Percentiles rank a stretch among this genome's conserved stretches.
These are phyloP conservation scores for Arabis hirsuta DNA, from an alignment of 345 rosid species.

Conservation along the genomic window DNA sequence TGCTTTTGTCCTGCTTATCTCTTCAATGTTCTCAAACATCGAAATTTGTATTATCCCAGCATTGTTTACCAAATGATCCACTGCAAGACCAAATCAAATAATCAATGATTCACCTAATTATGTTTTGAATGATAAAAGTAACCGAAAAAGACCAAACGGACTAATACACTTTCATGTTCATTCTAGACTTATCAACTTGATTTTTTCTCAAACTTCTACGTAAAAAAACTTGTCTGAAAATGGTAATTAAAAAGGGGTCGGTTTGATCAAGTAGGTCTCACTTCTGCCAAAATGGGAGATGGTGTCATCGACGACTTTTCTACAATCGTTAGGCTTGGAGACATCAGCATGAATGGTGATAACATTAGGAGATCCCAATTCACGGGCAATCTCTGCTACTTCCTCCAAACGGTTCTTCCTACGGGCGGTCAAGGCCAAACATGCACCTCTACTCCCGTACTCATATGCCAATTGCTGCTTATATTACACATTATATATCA, in stretches of 20 bases:
- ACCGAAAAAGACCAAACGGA: not conserved
- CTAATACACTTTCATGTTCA: too few species aligned
- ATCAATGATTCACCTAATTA: not conserved
- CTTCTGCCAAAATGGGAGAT: conserved; percentile 55
- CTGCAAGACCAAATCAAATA: conserved; percentile 37
- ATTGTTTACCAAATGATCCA: conserved; percentile 61
- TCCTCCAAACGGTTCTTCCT: conserved; percentile 50
- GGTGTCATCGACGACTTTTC: conserved; percentile 52
- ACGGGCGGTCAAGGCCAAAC: conserved; percentile 53
- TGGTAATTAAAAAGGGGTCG: not conserved
- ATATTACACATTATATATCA: too few species aligned
- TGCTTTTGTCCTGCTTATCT: conserved; percentile 41
- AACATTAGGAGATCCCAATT: conserved; percentile 59
- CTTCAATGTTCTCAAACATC: conserved; percentile 53
- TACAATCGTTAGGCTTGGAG: conserved; percentile 58
- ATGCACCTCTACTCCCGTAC: conserved; percentile 62
- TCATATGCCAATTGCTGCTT: conserved; percentile 53
- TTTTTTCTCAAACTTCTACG: not conserved
- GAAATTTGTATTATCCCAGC: conserved; percentile 50
- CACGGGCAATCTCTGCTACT: conserved; percentile 53
- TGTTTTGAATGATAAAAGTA: not conserved
- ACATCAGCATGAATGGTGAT: conserved; percentile 54
- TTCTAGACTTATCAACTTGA: not conserved
- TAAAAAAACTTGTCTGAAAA: conserved; percentile 1
- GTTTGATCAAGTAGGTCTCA: conserved; percentile 18